phyloP scores from a whole-genome alignment of 129 eudicot genomes.

The Escallonia herrerae region DNA sequence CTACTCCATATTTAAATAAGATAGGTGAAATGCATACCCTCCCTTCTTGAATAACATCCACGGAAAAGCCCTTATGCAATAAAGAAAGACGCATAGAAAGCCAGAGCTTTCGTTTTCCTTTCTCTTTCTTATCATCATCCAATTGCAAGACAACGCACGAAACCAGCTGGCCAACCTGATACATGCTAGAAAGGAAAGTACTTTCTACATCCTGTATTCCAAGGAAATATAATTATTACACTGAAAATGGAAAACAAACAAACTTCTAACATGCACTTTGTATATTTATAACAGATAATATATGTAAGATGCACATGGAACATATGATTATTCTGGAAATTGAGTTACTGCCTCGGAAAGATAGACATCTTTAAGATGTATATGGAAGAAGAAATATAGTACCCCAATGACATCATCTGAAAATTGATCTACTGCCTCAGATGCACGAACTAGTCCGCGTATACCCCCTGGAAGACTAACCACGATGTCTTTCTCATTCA shows the following conservation, averaged over 20 bases:
- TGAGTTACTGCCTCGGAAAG: too few species aligned
- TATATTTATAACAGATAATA: too few species aligned
- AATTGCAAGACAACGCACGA: slow-evolving; percentile 74
- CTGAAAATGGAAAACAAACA: neutral
- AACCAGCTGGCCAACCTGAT: slow-evolving; percentile 77
- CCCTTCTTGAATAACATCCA: slow-evolving; percentile 89
- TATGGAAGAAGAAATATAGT: neutral
- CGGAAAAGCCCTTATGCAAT: slow-evolving; percentile 60
- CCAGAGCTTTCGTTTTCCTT: slow-evolving; percentile 72
- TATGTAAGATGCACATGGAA: too few species aligned
- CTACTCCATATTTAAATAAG: too few species aligned
- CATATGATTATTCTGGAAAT: too few species aligned
- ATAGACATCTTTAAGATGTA: too few species aligned
- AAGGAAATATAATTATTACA: neutral
- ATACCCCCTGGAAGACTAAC: slow-evolving; percentile 96
- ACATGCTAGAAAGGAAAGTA: slow-evolving; percentile 52
- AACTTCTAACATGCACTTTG: neutral
- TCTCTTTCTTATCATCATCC: slow-evolving; percentile 77
- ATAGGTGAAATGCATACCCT: slow-evolving; percentile 50
- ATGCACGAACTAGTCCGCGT: slow-evolving; percentile 81
- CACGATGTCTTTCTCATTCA: slow-evolving; percentile 85
- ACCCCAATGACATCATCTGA: slow-evolving; percentile 36
- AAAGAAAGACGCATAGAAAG: slow-evolving; percentile 73
- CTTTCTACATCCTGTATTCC: slow-evolving; percentile 43
- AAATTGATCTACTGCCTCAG: slow-evolving; percentile 67